phyloP scores from a whole-genome alignment of 177 flowering plant species.

The Tripterygium wilfordii region DNA sequence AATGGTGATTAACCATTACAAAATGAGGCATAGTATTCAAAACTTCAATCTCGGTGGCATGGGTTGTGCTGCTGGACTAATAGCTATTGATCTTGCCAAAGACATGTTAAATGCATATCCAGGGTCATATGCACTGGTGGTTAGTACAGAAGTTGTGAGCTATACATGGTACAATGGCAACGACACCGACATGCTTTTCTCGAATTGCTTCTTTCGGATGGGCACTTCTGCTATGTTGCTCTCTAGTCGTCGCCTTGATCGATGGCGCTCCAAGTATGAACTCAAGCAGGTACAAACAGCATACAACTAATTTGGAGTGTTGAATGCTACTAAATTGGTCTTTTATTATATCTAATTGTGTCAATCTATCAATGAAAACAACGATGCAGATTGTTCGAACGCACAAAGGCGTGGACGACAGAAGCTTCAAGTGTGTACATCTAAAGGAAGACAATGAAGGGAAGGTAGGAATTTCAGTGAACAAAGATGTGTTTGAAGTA shows the following conservation, averaged over 20 bases:
- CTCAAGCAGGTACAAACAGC: conserved; percentile 63
- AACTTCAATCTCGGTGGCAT: conserved; percentile 81
- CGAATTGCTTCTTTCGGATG: conserved; percentile 79
- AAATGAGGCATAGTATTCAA: conserved; percentile 37
- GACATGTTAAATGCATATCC: conserved; percentile 50
- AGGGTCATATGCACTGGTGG: conserved; percentile 57
- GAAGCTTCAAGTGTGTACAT: conserved; percentile 42
- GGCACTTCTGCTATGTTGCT: conserved; percentile 74
- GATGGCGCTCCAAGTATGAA: conserved; percentile 64
- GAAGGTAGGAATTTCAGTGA: conserved; percentile 40
- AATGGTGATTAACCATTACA: conserved; percentile 75
- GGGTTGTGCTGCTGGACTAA: conserved; percentile 75
- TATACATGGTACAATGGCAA: conserved; percentile 63
- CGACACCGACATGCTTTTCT: conserved; percentile 54
- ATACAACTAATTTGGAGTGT: too few relatives aligned
- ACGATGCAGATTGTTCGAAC: conserved; percentile 45
- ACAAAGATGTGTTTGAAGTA: conserved; percentile 49
- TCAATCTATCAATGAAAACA: too few relatives aligned
- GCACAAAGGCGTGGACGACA: conserved; percentile 55
- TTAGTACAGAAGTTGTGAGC: conserved; percentile 59
- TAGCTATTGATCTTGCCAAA: conserved; percentile 61
- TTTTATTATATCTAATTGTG: too few relatives aligned
- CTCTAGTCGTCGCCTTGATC: conserved; percentile 38
- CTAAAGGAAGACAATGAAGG: conserved; percentile 47
- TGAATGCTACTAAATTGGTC: too few relatives aligned